Conservation (phyloP, 495 filamentous ascomycete species). For the Jackrogersella minutella region DNA sequence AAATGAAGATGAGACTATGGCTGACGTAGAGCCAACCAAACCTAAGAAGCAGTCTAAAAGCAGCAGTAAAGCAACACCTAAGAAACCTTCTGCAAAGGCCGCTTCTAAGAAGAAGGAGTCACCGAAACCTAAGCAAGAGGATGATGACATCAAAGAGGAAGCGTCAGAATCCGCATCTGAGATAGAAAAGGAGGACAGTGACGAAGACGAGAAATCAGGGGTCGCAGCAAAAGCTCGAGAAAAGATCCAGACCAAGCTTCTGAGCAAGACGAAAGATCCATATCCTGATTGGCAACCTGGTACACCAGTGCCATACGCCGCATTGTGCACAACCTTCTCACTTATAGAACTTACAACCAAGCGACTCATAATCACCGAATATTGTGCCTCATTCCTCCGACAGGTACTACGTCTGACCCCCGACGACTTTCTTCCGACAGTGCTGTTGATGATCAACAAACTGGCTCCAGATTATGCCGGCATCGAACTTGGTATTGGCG, state of each 20-base stretch:
- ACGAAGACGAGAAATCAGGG: constrained; percentile 80
- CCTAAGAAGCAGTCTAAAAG: constrained; percentile 38
- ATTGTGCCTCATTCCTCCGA: constrained; percentile 88
- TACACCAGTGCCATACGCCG: constrained; percentile 91
- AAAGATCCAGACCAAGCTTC: constrained; percentile 81
- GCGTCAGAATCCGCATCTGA: constrained; percentile 64
- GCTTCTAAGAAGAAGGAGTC: constrained; percentile 42
- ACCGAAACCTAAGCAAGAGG: constrained; percentile 29
- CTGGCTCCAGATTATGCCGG: constrained; percentile 95
- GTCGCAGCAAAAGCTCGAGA: constrained; percentile 78
- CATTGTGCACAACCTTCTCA: constrained; percentile 92
- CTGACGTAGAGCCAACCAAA: constrained; percentile 41
- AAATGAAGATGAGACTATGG: constrained; percentile 54
- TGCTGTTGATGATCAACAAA: constrained; percentile 97
- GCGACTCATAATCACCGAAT: constrained; percentile 81
- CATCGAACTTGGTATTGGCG: constrained; percentile 94
- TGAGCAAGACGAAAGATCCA: constrained; percentile 71
- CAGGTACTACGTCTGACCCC: constrained; percentile 94
- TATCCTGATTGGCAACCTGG: constrained; percentile 95
- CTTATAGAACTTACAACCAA: constrained; percentile 94
- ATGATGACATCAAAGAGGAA: constrained; percentile 53
- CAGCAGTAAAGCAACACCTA: constrained; percentile 28
- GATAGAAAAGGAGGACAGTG: constrained; percentile 59
- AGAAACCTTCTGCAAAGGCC: constrained; percentile 34
- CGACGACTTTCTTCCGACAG: constrained; percentile 82